Conservation (phyloP, 441 rosid species). For the Adansonia madagascariensis region DNA sequence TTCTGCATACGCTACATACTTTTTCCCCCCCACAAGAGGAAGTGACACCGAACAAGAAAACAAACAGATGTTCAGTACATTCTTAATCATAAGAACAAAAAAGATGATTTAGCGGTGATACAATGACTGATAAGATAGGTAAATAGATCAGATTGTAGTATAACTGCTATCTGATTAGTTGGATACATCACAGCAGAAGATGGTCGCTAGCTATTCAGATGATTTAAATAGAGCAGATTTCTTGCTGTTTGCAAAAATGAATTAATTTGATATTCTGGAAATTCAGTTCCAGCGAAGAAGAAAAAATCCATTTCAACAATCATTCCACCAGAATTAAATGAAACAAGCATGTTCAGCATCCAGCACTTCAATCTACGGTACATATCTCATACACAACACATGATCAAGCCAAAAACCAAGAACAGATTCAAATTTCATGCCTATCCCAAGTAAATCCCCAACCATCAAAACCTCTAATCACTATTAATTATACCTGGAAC, state of each 20-base stretch:
- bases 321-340: slow-evolving; percentile 1
- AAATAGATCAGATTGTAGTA: slow-evolving; percentile 19
- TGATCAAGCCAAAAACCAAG: neutral
- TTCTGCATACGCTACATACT: slow-evolving; percentile 99
- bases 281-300: neutral
- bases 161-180: neutral
- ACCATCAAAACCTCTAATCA: neutral
- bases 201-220: neutral
- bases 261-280: neutral
- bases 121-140: neutral
- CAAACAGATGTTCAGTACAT: slow-evolving; percentile 21
- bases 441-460: neutral
- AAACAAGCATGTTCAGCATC: slow-evolving; percentile 8
- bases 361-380: slow-evolving; percentile 6
- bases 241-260: neutral
- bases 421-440: slow-evolving; percentile 21
- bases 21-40: slow-evolving; percentile 25
- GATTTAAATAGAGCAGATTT: neutral
- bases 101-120: slow-evolving; percentile 20
- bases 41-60: slow-evolving; percentile 35
- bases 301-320: slow-evolving; percentile 12
- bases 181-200: slow-evolving; percentile 14
- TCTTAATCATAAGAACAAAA: slow-evolving; percentile 23
- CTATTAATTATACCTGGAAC: neutral
- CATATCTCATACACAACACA: slow-evolving; percentile 1